A percentile compares a stretch with the other conserved stretches of the same genome.
phyloP scores from a whole-genome alignment of 257 asterid species.

The Rehmannia glutinosa region DNA sequence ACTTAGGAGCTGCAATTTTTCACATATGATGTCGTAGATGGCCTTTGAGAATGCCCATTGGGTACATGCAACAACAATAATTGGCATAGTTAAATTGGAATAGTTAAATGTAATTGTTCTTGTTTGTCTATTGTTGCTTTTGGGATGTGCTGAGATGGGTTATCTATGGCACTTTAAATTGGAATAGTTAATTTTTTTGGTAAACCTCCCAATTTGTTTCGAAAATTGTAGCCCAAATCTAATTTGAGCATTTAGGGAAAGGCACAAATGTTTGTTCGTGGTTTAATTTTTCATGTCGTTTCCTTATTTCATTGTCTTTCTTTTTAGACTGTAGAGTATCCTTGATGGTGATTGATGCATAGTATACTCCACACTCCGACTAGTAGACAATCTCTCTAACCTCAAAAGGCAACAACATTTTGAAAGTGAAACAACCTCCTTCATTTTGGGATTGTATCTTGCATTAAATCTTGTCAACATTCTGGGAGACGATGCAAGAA shows the following conservation, averaged over 20 bases:
- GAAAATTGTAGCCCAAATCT: neutral
- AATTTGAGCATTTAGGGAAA: slow-evolving; percentile 2
- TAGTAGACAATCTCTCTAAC: neutral
- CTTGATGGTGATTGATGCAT: slow-evolving; percentile 7
- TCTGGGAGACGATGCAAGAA: slow-evolving; percentile 72
- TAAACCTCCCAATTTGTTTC: no score
- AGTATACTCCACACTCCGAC: neutral
- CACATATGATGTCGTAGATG: no score
- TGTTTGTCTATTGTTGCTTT: no score
- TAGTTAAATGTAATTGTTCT: no score
- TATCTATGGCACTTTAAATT: no score
- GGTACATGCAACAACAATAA: no score
- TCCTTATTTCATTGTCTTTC: neutral
- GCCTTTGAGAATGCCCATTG: no score
- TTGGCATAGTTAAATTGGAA: no score
- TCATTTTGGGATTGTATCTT: slow-evolving; percentile 50
- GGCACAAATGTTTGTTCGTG: neutral
- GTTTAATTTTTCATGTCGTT: neutral
- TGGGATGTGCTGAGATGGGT: no score
- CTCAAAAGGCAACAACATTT: neutral
- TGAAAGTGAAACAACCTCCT: neutral
- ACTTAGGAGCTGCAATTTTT: no score
- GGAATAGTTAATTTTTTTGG: no score
- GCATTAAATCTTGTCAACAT: slow-evolving; percentile 51
- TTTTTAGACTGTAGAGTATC: neutral